phyloP scores from a whole-genome alignment of 306 rosid genomes.

The Rosa lucieae region DNA sequence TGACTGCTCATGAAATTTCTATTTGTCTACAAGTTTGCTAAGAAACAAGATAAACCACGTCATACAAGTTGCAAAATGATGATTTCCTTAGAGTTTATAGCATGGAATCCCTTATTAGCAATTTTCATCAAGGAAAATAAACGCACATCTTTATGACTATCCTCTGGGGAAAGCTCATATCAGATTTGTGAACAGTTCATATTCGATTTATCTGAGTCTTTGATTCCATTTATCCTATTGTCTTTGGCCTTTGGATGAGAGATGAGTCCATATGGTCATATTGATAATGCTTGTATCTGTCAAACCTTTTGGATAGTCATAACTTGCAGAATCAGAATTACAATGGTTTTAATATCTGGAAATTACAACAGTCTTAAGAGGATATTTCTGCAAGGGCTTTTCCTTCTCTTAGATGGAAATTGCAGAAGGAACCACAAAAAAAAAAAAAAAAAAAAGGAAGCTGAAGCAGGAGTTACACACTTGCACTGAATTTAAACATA shows the following conservation, averaged over 20 bases:
- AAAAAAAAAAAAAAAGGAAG: not conserved
- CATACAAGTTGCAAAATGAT: conserved; percentile 7
- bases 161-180: not conserved
- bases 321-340: not conserved
- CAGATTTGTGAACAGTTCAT: not conserved
- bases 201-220: not conserved
- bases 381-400: no score
- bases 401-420: not conserved
- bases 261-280: not conserved
- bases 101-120: not conserved
- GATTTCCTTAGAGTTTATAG: not conserved
- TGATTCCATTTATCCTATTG: not conserved
- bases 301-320: not conserved
- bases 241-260: not conserved
- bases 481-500: not conserved
- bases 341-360: not conserved
- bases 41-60: not conserved
- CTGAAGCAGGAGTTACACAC: not conserved
- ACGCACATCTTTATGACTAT: not conserved
- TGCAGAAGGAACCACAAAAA: not conserved
- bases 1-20: not conserved
- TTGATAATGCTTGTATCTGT: not conserved
- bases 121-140: not conserved
- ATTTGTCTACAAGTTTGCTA: not conserved
- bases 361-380: no score